Base-by-base conservation (phyloP, 768 basidiomycete genomes). In the Suillus placidus region DNA sequence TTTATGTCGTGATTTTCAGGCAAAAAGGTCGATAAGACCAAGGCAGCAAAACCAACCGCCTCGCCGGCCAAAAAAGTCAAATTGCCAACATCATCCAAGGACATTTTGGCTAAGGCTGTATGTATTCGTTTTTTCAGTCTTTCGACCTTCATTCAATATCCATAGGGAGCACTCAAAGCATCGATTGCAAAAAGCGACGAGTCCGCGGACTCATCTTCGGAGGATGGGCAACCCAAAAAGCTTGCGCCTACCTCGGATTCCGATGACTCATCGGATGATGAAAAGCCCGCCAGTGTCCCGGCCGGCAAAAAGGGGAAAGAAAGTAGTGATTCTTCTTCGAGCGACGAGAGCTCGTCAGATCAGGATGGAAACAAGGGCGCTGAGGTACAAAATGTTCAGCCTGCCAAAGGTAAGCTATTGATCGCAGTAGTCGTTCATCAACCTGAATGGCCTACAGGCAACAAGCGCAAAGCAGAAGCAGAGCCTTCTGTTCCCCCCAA, bases 391-490 rank as follows among this genome's bases (percentile, higher is more conserved):
- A 85, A 87, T 63, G 77, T 79, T 9, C 70, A 78, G 54, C 69
- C 79, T 64, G 75, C 78, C 37, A 77, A 80, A 70, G 81, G 85
- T 85, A 52, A 43, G 72, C 73, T 47, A 26, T 69, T 20, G 32
- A 23, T 45, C 40, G 49, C n/a, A 58, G 37, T 34, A 12, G 37
- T 61, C 43, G 37, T 66, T 45, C 52, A 58, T 58, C 52, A 40
- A 38, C 56, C 49, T 70, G 64, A 37, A n/a, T 34, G 14, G 12
- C 16, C 51, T 65, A 67, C 60, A 49, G 56, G 63, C 30, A 88
- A 85, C 66, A 97, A 97, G 79, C 90, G 95, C 71, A 96, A 96
- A 80, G 93, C 92, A 35, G 87, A 88, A 34, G 85, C 84, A 26
- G 85, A 85, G 34, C 79, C 78, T 23, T 80, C 84, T 52, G 83